Conservation (phyloP, 805 yeast genomes). For the Kuraishia ogatae region DNA sequence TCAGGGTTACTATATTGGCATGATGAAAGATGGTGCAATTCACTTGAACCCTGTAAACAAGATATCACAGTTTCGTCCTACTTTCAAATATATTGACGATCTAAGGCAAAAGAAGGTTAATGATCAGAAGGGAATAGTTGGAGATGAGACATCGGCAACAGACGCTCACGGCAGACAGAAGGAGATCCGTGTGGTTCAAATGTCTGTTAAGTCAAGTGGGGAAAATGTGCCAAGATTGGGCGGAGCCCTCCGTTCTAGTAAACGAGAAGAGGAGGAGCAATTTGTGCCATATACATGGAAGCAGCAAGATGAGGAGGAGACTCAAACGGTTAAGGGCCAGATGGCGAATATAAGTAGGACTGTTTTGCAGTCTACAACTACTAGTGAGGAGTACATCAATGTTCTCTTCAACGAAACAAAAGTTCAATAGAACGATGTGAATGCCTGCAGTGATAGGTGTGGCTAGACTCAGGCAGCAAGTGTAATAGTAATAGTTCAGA, state of each 20-base stretch:
- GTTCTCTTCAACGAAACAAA: slow-evolving; percentile 16
- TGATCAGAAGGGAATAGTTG: slow-evolving; percentile 29
- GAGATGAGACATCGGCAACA: slow-evolving; percentile 29
- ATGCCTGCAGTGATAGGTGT: no score
- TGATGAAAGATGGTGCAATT: slow-evolving; percentile 34
- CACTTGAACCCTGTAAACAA: slow-evolving; percentile 58
- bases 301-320: slow-evolving; percentile 26
- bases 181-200: slow-evolving; percentile 58
- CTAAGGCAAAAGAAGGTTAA: slow-evolving; percentile 18
- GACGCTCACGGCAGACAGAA: slow-evolving; percentile 22
- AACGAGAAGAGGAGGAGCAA: slow-evolving; percentile 53
- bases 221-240: slow-evolving; percentile 53
- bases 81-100: slow-evolving; percentile 71
- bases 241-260: slow-evolving; percentile 61
- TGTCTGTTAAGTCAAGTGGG: slow-evolving; percentile 62
- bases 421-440: slow-evolving; percentile 9
- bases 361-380: slow-evolving; percentile 15
- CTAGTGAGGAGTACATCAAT: slow-evolving; percentile 23
- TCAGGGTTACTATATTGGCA: slow-evolving; percentile 42
- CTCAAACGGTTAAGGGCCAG: slow-evolving; percentile 16
- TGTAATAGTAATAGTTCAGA: no score
- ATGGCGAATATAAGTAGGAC: slow-evolving; percentile 16
- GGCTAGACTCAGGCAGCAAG: no score
- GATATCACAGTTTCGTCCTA: slow-evolving; percentile 74
- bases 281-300: slow-evolving; percentile 34